Percentiles rank a stretch among this genome's conserved stretches.
Conservation (phyloP, 2,329 filamentous ascomycete species). For the Cytospora leucostoma region DNA sequence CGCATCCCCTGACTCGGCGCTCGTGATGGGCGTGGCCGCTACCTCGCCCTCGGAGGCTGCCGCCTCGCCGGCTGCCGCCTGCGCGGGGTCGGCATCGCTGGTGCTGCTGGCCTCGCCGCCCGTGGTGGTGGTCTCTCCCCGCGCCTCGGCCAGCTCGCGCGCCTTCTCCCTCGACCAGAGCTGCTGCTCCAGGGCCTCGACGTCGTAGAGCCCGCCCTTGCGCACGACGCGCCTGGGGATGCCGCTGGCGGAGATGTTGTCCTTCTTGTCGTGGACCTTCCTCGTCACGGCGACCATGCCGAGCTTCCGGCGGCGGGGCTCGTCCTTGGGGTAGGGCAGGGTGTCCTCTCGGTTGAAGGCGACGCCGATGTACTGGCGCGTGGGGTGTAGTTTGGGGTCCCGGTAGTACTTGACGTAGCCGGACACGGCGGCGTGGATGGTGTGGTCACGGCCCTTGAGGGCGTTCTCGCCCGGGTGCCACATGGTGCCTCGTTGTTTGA, state of each 20-base stretch:
- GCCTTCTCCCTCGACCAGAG: conserved; percentile 30
- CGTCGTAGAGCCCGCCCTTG: conserved; percentile 29
- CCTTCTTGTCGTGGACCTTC: conserved; percentile 32
- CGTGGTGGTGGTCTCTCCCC: conserved; percentile 1
- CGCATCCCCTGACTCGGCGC: conserved; percentile 8
- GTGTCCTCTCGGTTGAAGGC: conserved; percentile 80
- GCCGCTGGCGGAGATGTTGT: conserved; percentile 40
- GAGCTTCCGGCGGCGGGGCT: conserved; percentile 72
- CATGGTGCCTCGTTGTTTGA: conserved; percentile 89
- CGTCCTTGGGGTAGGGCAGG: conserved; percentile 75
- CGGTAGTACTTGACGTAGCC: conserved; percentile 98
- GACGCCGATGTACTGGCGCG: conserved; percentile 92
- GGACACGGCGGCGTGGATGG: conserved; percentile 80
- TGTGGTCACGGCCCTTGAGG: conserved; percentile 93
- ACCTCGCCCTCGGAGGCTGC: conserved; percentile 9
- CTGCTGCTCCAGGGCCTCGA: conserved; percentile 16
- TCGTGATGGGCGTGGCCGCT: conserved; percentile 1
- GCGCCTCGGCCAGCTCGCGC: conserved; percentile 26
- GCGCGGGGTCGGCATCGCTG: neutral
- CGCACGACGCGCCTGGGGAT: conserved; percentile 39
- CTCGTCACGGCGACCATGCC: conserved; percentile 64
- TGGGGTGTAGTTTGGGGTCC: conserved; percentile 79
- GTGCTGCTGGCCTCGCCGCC: neutral
- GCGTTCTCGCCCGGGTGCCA: conserved; percentile 97
- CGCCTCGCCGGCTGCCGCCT: conserved; percentile 4